Evolutionary conservation across 148 eudicot species (phyloP).

Genomic region (Cornus suecica): DNA sequence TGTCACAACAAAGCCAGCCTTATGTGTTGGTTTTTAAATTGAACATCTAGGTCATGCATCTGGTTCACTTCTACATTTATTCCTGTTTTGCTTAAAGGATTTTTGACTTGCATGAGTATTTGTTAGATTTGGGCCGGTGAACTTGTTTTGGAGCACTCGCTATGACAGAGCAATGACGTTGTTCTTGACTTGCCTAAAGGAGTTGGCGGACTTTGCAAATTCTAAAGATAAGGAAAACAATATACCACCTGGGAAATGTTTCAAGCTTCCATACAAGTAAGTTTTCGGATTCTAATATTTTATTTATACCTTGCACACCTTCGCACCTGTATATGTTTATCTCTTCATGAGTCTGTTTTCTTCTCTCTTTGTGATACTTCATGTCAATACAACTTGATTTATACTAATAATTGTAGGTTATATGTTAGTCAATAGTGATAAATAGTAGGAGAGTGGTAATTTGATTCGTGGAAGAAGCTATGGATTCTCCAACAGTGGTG

Average conservation of each 20-base stretch:
- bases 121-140: constrained; percentile 92
- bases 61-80: neutral
- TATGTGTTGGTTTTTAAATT: neutral
- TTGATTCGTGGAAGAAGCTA: neutral
- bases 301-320: neutral
- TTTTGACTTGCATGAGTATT: neutral
- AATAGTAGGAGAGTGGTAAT: neutral
- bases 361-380: neutral
- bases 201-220: constrained; percentile 91
- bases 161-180: constrained; percentile 98
- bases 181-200: constrained; percentile 94
- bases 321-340: neutral
- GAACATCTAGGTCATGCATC: constrained; percentile 1
- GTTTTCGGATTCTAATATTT: constrained; percentile 2
- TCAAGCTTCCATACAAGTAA: constrained; percentile 94
- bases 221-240: constrained; percentile 81
- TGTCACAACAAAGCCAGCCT: too few relatives aligned
- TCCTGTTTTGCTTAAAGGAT: constrained; percentile 1
- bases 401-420: neutral
- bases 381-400: neutral
- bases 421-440: neutral
- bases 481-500: neutral
- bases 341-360: neutral
- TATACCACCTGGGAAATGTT: constrained; percentile 82
- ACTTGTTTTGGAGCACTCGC: constrained; percentile 99